These are phyloP conservation scores for Psilocybe azurescens DNA, from an alignment of 768 basidiomycete genomes.

Conservation along the genomic window DNA sequence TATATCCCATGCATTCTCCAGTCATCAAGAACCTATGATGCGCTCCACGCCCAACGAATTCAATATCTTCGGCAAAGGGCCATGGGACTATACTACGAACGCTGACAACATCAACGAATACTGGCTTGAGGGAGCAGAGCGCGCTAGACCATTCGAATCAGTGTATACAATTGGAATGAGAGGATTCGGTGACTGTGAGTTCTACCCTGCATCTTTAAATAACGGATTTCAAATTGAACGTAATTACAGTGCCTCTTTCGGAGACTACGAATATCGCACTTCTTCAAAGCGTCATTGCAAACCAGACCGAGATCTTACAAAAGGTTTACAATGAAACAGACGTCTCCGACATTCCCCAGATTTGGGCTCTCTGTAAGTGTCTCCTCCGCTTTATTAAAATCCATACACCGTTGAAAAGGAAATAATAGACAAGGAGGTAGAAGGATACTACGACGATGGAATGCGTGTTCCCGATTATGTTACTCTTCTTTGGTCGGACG, in stretches of 20 bases:
- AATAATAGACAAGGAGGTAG: conserved; percentile 58
- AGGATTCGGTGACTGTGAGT: conserved; percentile 59
- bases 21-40: conserved; percentile 80
- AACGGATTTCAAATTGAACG: background rate
- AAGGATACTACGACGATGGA: conserved; percentile 69
- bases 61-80: conserved; percentile 55
- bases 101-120: conserved; percentile 59
- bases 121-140: conserved; percentile 64
- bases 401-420: background rate
- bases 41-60: conserved; percentile 74
- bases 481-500: conserved; percentile 74
- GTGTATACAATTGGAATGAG: conserved; percentile 75
- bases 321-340: conserved; percentile 53
- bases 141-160: conserved; percentile 64
- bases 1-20: conserved; percentile 19
- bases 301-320: conserved; percentile 66
- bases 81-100: conserved; percentile 69
- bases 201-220: background rate
- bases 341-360: conserved; percentile 60
- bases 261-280: conserved; percentile 54
- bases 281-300: conserved; percentile 58
- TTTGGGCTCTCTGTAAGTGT: conserved; percentile 64
- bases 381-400: background rate
- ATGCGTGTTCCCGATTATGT: conserved; percentile 67
- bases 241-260: conserved; percentile 51